These are phyloP conservation scores for Entomortierella beljakovae DNA, from an alignment of 192 early-diverging fungal species.

Conservation along the genomic window DNA sequence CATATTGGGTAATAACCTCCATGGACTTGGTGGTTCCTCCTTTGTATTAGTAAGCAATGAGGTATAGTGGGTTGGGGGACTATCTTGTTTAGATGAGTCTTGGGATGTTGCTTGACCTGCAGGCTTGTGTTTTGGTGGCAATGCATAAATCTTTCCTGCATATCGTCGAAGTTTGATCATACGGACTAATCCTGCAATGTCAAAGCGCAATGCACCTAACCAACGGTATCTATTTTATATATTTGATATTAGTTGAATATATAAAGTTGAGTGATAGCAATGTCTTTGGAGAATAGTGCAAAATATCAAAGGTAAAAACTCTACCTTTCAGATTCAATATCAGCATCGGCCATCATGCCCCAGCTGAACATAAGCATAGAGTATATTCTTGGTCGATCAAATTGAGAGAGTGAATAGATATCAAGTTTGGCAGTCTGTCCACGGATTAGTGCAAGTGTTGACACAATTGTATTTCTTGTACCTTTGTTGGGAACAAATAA, in stretches of 20 bases:
- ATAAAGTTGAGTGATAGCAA: background rate
- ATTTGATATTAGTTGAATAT: background rate
- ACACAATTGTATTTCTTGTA: slow-evolving; percentile 22
- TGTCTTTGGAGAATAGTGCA: background rate
- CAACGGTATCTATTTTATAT: slow-evolving; percentile 32
- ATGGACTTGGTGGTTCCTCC: slow-evolving; percentile 24
- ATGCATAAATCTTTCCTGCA: slow-evolving; percentile 39
- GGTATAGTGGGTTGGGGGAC: background rate
- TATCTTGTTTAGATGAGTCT: background rate
- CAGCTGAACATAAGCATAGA: slow-evolving; percentile 67
- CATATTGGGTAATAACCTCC: slow-evolving; percentile 29
- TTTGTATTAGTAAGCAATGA: slow-evolving; percentile 4
- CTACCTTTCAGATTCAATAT: slow-evolving; percentile 69
- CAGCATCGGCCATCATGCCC: slow-evolving; percentile 69
- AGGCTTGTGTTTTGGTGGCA: slow-evolving; percentile 23
- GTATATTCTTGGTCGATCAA: slow-evolving; percentile 56
- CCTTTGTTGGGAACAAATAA: slow-evolving; percentile 4
- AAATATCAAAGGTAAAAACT: background rate
- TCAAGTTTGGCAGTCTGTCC: slow-evolving; percentile 62
- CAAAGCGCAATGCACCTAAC: slow-evolving; percentile 44
- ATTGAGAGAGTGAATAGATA: slow-evolving; percentile 64
- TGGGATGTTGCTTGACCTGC: background rate
- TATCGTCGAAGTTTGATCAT: slow-evolving; percentile 44
- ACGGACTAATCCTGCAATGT: slow-evolving; percentile 45
- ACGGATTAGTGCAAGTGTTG: slow-evolving; percentile 64